These are phyloP conservation scores for Phytophthora syringae DNA, from an alignment of 352 stramenopile species.

Conservation along the genomic window DNA sequence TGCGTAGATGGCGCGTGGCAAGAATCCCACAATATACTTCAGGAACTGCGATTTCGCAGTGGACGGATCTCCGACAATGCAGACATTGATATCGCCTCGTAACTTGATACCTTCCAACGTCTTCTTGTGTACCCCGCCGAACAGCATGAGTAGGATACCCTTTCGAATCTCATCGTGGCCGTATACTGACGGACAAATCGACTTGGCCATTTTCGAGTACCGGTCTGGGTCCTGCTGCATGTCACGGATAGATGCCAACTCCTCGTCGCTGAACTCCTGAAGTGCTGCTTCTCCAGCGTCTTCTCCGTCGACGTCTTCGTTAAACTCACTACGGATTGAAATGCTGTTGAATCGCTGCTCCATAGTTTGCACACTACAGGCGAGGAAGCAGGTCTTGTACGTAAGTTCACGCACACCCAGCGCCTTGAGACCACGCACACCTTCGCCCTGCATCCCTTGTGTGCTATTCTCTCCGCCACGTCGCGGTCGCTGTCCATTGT, in stretches of 20 bases:
- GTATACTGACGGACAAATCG: conserved; percentile 97
- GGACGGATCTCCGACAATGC: conserved; percentile 97
- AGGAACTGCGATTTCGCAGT: conserved; percentile 99
- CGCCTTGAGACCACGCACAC: conserved; percentile 95
- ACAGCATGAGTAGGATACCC: conserved; percentile 97
- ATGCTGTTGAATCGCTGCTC: conserved; percentile 89
- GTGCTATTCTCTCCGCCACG: conserved; percentile 72
- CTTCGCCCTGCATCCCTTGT: conserved; percentile 86
- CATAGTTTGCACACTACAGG: conserved; percentile 94
- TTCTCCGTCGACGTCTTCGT: conserved; percentile 54
- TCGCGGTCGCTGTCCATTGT: conserved; percentile 31
- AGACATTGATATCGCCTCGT: conserved; percentile 99
- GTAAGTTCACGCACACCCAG: conserved; percentile 97
- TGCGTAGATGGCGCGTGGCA: conserved; percentile 98
- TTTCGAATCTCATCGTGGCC: conserved; percentile 95
- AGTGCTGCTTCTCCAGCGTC: conserved; percentile 30
- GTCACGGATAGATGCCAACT: conserved; percentile 92
- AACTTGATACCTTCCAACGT: conserved; percentile 98
- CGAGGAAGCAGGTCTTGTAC: conserved; percentile 98
- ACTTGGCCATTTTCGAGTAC: conserved; percentile 95
- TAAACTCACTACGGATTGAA: conserved; percentile 81
- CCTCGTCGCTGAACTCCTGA: conserved; percentile 91
- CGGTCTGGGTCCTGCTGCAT: conserved; percentile 92
- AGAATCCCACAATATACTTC: conserved; percentile 95
- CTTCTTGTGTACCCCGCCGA: conserved; percentile 98